A percentile compares a stretch with the other conserved stretches of the same genome.
phyloP scores from a whole-genome alignment of 371 early-diverging fungal genomes.

The Mortierella sp. region DNA sequence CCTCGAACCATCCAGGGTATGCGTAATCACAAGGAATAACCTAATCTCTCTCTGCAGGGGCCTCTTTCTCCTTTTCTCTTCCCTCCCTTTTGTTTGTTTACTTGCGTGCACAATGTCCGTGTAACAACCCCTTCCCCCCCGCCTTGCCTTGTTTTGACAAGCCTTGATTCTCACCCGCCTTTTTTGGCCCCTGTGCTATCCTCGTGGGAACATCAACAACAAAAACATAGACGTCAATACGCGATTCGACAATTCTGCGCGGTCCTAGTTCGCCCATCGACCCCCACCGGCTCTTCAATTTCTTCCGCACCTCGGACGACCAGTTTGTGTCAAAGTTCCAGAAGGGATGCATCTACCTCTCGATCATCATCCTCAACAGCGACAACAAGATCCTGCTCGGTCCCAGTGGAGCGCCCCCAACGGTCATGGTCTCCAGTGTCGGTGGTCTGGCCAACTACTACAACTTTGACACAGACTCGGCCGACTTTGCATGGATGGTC shows the following conservation, averaged over 20 bases:
- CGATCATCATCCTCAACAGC: constrained; percentile 42
- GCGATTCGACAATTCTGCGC: constrained; percentile 30
- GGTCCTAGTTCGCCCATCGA: constrained; percentile 46
- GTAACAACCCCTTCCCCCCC: too few relatives aligned
- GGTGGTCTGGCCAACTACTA: constrained; percentile 42
- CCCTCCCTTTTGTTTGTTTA: not conserved
- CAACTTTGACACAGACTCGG: constrained; percentile 51
- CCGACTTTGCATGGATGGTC: constrained; percentile 57
- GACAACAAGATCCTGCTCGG: constrained; percentile 52
- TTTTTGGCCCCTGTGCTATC: not conserved
- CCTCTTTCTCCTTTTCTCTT: too few relatives aligned
- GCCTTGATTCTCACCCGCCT: not conserved
- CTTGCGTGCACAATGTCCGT: not conserved
- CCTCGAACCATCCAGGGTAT: constrained; percentile 47
- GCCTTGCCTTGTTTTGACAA: too few relatives aligned
- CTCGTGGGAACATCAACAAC: not conserved
- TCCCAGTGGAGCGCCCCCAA: constrained; percentile 38
- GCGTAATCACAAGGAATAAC: not conserved
- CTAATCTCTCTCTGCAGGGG: too few relatives aligned
- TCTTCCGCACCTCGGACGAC: constrained; percentile 47
- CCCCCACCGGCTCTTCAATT: constrained; percentile 41
- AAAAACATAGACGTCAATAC: constrained; percentile 21
- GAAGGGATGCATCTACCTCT: constrained; percentile 47
- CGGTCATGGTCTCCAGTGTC: constrained; percentile 34
- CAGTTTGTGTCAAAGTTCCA: constrained; percentile 45